Evolutionary conservation across 2,329 filamentous ascomycete genomes (phyloP).

Genomic region (Gliomastix tumulicola): DNA sequence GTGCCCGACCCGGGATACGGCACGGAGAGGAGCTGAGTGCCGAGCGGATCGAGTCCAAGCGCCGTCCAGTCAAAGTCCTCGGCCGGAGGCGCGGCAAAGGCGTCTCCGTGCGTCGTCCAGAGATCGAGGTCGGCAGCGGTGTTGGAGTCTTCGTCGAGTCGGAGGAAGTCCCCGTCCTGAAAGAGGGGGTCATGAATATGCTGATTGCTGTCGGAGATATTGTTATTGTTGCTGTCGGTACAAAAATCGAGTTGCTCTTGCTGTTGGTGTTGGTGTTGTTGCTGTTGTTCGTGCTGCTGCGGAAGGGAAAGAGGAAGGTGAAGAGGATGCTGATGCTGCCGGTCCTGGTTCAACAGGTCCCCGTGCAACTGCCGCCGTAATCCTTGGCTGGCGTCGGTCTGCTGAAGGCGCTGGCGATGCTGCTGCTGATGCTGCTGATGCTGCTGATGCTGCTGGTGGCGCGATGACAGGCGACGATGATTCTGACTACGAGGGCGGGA

Average conservation of each 20-base stretch:
- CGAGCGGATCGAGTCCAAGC: conserved; percentile 2
- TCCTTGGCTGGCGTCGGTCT: no score
- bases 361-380: neutral
- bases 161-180: no score
- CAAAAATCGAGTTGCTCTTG: neutral
- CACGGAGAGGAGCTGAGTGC: conserved; percentile 5
- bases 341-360: neutral
- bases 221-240: no score
- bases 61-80: conserved; percentile 4
- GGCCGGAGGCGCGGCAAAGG: no score
- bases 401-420: neutral
- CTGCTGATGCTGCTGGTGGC: conserved; percentile 4
- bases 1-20: no score
- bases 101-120: no score
- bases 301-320: no score
- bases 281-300: no score
- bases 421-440: conserved; percentile 5
- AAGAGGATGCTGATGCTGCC: neutral
- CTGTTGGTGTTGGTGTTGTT: neutral
- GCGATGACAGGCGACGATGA: neutral
- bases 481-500: conserved; percentile 3
- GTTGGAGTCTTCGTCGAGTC: neutral
- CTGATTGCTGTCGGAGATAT: no score
- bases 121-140: neutral
- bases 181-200: no score